Evolutionary conservation across 176 grass and related monocot species (phyloP), one percentile per base, ranked within the genome.

Genomic region (Phoenix dactylifera): DNA sequence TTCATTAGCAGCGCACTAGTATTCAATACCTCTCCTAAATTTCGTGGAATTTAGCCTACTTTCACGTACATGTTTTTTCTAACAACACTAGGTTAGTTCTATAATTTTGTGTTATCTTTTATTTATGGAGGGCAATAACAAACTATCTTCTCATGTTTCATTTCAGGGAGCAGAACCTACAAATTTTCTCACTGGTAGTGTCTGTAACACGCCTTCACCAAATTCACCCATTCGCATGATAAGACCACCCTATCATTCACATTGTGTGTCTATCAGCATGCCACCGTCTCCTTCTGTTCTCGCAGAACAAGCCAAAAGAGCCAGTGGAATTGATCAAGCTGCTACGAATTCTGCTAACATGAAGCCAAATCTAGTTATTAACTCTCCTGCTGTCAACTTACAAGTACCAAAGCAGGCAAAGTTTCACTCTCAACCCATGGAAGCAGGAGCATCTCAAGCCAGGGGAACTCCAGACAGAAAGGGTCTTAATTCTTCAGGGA

Each of bases 371-470:
- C 22, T 61, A 23, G 63, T 51, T 16, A 49, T n/a, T 22, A 15
- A 57, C 25, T 19, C 20, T 1, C 50, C 18, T 23, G 7, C 57
- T 26, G 25, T 68, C 17, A 71, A 59, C 57, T 64, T 30, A 10
- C 72, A 50, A 24, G 72, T 74, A 54, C 56, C 65, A 4, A 78
- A 77, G 65, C 64, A 76, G 78, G 52, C 49, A 50, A 59, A 74
- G 52, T 98, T 85, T 66, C 81, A 81, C 35, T 89, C 93, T 5
- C 84, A 92, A 52, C 79, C 93, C 17, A 83, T 92, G 18, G 10
- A 15, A 6, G 49, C 50, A 2, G 2, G 49, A 9, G 24, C 12
- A 5, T 68, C n/a, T 1, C 2, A 58, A 4, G 16, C 3, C 24
- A 60, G 25, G 16, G 22, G 24, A n/a, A 64, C 44, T 48, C 28